These are phyloP conservation scores for Solanum lycopersicoides DNA, from an alignment of 257 asterid species.

Conservation along the genomic window DNA sequence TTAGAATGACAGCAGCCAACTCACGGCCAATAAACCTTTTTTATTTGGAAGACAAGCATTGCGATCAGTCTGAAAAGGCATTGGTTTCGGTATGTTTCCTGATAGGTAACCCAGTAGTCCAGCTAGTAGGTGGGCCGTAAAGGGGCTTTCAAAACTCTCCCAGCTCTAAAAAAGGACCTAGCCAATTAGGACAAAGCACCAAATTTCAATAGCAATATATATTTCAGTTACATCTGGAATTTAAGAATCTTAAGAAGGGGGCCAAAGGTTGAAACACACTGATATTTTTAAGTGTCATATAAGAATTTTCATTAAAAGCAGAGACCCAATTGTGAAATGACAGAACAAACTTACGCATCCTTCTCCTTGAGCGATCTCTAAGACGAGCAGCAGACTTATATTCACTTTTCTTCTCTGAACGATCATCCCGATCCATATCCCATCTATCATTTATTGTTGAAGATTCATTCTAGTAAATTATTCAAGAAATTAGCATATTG, in stretches of 20 bases:
- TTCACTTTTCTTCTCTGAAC: conserved; percentile 34
- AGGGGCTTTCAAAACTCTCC: neutral
- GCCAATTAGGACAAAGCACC: neutral
- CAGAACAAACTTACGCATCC: conserved; percentile 48
- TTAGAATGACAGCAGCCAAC: neutral
- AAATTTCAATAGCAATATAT: neutral
- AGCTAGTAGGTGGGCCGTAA: neutral
- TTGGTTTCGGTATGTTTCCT: neutral
- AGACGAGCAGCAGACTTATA: conserved; percentile 37
- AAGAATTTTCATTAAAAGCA: neutral
- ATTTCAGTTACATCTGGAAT: neutral
- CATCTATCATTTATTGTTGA: conserved; percentile 16
- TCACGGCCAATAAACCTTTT: neutral
- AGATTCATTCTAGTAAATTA: conserved; percentile 19
- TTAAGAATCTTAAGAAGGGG: neutral
- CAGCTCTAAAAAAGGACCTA: neutral
- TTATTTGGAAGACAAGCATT: neutral
- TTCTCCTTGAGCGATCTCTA: conserved; percentile 31
- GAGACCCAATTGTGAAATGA: neutral
- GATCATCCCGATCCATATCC: conserved; percentile 27
- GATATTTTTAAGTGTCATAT: neutral
- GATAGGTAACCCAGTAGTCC: neutral
- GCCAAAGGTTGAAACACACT: neutral
- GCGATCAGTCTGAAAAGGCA: neutral
- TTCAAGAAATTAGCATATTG: neutral